Evolutionary conservation across 2,329 filamentous ascomycete species (phyloP), one percentile per base, ranked within the genome.

Genomic region (Colletotrichum sp.): DNA sequence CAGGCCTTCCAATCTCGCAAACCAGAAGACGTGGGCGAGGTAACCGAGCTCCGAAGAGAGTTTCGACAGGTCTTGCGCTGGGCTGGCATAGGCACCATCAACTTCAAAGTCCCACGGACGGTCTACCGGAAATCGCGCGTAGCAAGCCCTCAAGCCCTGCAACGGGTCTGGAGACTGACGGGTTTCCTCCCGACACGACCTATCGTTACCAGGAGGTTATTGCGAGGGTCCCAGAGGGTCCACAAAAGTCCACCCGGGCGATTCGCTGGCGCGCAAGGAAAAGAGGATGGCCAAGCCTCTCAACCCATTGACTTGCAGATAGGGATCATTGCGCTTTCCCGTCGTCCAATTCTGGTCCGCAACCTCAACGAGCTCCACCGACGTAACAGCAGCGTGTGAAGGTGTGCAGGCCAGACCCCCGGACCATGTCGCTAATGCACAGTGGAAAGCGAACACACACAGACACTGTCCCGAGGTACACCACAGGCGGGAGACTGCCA

Each of bases 371-470:
- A 68, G 66, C 76, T 73, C 74, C 76, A 76, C 76, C 76, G 52
- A 74, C 76, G 74, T 77, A 76, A 76, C 76, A 76, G 73, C 60
- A 71, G 65, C 67, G 73, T 76, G 66, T 71, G 75, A 65, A 75
- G 75, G 75, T 72, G 68, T 67, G 75, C 67, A 52, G 64, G 64
- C 32, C 26, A 52, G 30, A 48, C 15, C 56, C 64, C 72, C 60
- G 36, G 64, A 24, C 71, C 62, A 43, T 68, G 68, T 71, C 56
- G 26, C 32, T 10, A 21, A 28, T 18, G 58, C 72, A 77, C 75
- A 75, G 75, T 77, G 32, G 18, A 15, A n/a, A 4, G 12, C 18
- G 62, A 15, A 28, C 6, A 15, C 8, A 7, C 26, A 10, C 10
- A 12, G 30, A 52, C 76, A 77, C 73, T 76, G 76, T 77, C 34